Base-by-base conservation (phyloP, 2,329 filamentous ascomycete species). In the Fusarium liriodendri region DNA sequence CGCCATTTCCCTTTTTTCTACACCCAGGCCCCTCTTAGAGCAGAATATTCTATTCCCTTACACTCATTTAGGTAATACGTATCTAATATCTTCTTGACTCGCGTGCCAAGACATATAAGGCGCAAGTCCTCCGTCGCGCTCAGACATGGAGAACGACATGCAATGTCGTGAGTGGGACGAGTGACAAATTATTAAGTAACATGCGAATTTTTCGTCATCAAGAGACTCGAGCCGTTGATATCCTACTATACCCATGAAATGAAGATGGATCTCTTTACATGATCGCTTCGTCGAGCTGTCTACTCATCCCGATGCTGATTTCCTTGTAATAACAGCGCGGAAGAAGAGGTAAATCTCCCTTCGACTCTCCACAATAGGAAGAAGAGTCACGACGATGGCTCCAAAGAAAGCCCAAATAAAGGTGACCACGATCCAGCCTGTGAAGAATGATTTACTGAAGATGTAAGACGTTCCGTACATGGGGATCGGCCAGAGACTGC, bases 321-420 rank as follows among this genome's bases (percentile, higher is more conserved):
- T 32, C 47, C 47, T 52, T 32, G 47, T 52, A 18, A 52, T 32
- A 2, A 52, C 25, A 5, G 47, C 47, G 0, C 47, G 47, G 25
- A 52, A 32, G 47, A 52, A 52, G 25, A 52, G 47, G 10, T 52
- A 52, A 32, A 52, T 52, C 27, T 52, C 47, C 25, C 47, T 52
- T 52, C 47, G 47, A 4, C 47, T 52, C 27, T 52, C 47, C 5
- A 52, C 10, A 20, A 52, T 52, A 0, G 25, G 47, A 0, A 52
- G 47, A 52, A 52, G 47, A n/a, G 47, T 52, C 9, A 52, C 25
- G n/a, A 52, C 47, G 1, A 52, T 52, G 3, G 25, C 47, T 1
- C 47, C 25, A 29, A 52, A 29, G 47, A 52, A 52, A 1, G 47
- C 47, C 47, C 25, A 52, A 14, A 52, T 52, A 52, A 52, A 52